A percentile compares a stretch with the other conserved stretches of the same genome.
These are phyloP conservation scores for Colletotrichum theobromicola DNA, from an alignment of 2,329 filamentous ascomycete genomes.

Conservation along the genomic window DNA sequence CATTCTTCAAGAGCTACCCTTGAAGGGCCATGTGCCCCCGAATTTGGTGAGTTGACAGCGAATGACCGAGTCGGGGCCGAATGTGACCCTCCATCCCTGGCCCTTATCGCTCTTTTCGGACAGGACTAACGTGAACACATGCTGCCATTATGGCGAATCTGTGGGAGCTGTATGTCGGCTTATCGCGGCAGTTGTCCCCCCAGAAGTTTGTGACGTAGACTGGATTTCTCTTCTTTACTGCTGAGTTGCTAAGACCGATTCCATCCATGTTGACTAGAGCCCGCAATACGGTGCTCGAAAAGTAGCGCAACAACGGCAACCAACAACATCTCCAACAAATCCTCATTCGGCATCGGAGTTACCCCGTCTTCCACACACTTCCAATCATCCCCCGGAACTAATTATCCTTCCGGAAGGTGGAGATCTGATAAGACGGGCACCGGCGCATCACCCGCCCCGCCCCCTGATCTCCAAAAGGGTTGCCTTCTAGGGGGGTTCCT, in stretches of 20 bases:
- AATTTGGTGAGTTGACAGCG: neutral
- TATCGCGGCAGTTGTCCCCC: neutral
- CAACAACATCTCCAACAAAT: neutral
- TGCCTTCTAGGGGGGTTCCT: neutral
- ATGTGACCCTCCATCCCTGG: conserved; percentile 2
- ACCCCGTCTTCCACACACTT: neutral
- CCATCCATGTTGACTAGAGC: neutral
- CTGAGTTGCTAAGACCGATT: neutral
- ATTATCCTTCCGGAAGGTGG: neutral
- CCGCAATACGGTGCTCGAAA: too few species aligned
- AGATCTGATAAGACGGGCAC: neutral
- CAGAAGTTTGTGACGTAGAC: neutral
- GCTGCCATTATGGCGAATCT: neutral
- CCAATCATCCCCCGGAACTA: neutral
- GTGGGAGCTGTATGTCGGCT: neutral
- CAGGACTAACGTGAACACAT: conserved; percentile 5
- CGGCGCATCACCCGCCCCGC: neutral
- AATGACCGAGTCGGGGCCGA: conserved; percentile 17
- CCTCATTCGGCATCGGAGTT: neutral
- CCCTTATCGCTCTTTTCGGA: neutral
- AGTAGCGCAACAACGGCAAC: neutral
- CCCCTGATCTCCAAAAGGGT: neutral
- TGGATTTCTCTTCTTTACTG: neutral
- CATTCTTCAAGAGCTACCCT: neutral
- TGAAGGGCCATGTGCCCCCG: conserved; percentile 8